phyloP scores from a whole-genome alignment of 352 stramenopile species.

The Plasmopara viticola region DNA sequence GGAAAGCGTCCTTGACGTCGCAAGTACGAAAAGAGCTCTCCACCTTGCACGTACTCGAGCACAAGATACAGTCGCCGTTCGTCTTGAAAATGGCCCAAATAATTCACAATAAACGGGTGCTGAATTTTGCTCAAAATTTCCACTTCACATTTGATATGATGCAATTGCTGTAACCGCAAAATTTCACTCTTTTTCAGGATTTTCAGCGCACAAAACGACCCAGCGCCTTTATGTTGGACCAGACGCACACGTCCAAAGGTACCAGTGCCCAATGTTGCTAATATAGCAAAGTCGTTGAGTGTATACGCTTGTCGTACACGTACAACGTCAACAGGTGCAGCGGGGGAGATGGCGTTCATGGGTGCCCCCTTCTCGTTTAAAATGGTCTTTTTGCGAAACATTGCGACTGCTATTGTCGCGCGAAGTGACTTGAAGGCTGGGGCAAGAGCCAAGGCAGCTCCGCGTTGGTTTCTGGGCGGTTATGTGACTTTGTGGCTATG shows the following conservation, averaged over 20 bases:
- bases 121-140: constrained; percentile 82
- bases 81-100: constrained; percentile 86
- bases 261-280: constrained; percentile 77
- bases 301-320: constrained; percentile 34
- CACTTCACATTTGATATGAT: constrained; percentile 91
- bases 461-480: constrained; percentile 9
- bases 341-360: constrained; percentile 48
- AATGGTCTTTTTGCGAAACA: constrained; percentile 40
- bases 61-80: constrained; percentile 85
- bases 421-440: constrained; percentile 1
- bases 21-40: constrained; percentile 91
- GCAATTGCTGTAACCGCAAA: constrained; percentile 81
- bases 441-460: background rate
- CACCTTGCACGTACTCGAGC: constrained; percentile 90
- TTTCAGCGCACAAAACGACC: constrained; percentile 81
- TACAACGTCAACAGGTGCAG: constrained; percentile 26
- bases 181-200: constrained; percentile 92
- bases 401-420: constrained; percentile 7
- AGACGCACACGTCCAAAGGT: constrained; percentile 87
- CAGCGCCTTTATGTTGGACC: constrained; percentile 54
- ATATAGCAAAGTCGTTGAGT: constrained; percentile 69
- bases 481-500: constrained; percentile 9
- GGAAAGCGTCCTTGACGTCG: constrained; percentile 70
- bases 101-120: constrained; percentile 89
- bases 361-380: constrained; percentile 36